Evolutionary conservation across 441 rosid species (phyloP).

Genomic region (Sinapis alba): DNA sequence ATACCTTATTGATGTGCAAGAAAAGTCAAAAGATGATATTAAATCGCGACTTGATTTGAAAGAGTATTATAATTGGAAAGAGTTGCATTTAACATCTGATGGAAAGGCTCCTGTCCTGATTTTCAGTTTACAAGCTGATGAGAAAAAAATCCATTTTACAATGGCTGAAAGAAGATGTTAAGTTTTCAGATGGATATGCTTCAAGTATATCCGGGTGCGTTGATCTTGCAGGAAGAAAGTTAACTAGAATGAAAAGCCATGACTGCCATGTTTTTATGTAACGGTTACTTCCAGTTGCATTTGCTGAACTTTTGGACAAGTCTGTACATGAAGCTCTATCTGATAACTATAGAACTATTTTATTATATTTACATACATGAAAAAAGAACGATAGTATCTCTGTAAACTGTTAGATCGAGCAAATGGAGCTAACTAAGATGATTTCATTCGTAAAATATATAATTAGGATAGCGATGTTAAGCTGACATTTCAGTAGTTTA

Average conservation of each 20-base stretch:
- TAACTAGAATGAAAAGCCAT: background rate
- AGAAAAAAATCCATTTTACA: background rate
- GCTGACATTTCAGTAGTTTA: background rate
- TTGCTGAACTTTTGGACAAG: background rate
- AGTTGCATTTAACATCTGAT: background rate
- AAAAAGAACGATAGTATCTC: background rate
- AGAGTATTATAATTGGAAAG: background rate
- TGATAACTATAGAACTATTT: background rate
- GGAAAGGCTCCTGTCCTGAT: background rate
- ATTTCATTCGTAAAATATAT: background rate
- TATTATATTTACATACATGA: background rate
- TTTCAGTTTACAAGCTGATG: background rate
- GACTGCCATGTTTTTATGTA: background rate
- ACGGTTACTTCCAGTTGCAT: background rate
- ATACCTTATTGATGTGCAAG: background rate
- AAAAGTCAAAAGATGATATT: background rate
- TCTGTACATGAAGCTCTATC: background rate
- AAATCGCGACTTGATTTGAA: background rate
- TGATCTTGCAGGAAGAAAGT: background rate
- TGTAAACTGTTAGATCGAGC: background rate
- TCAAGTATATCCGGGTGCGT: background rate
- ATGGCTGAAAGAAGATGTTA: background rate
- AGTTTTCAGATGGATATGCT: background rate
- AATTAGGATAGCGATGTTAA: conserved; percentile 11
- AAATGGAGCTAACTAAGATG: background rate